Evolutionary conservation across 2,329 filamentous ascomycete species (phyloP).

Genomic region (Keithomyces neogunnii): DNA sequence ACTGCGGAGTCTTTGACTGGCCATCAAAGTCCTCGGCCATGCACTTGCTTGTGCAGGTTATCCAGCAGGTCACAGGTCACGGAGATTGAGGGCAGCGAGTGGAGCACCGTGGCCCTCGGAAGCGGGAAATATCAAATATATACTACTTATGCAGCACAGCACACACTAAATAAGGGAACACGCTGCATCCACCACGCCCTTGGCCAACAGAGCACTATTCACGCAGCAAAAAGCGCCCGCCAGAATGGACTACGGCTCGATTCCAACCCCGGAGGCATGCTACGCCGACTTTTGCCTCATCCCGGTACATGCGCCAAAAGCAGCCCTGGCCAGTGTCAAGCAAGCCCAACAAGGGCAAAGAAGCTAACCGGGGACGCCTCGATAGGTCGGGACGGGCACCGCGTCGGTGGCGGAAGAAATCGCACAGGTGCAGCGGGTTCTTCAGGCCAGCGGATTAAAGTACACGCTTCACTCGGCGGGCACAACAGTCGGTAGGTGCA

Average conservation of each 20-base stretch:
- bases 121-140: too few relatives aligned
- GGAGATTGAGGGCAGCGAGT: too few relatives aligned
- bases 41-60: too few relatives aligned
- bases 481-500: conserved; percentile 72
- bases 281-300: conserved; percentile 90
- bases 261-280: conserved; percentile 63
- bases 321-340: neutral
- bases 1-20: too few relatives aligned
- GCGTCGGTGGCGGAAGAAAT: conserved; percentile 75
- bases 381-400: conserved; percentile 68
- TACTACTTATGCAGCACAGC: too few relatives aligned
- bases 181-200: too few relatives aligned
- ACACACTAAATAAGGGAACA: too few relatives aligned
- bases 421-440: conserved; percentile 76
- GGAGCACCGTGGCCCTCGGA: too few relatives aligned
- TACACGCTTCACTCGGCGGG: conserved; percentile 91
- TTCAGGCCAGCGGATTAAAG: conserved; percentile 71
- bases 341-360: neutral
- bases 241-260: conserved; percentile 35
- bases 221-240: neutral
- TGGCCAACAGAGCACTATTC: too few relatives aligned
- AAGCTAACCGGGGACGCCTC: neutral
- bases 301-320: neutral
- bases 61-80: too few relatives aligned
- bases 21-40: too few relatives aligned